These are phyloP conservation scores for Castanea crenata DNA, from an alignment of 306 rosid species.

Conservation along the genomic window DNA sequence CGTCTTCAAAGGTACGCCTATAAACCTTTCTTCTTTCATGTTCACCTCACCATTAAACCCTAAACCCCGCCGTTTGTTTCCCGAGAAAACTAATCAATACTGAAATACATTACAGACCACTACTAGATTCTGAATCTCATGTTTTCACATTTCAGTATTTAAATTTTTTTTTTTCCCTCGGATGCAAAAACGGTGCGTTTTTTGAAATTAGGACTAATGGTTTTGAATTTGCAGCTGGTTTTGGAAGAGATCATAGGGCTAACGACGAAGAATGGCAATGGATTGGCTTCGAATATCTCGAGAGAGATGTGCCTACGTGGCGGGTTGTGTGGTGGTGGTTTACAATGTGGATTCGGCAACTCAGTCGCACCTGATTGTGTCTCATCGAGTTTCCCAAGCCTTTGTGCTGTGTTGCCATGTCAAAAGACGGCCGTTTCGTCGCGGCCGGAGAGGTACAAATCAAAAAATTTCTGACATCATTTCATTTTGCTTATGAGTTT, in stretches of 20 bases:
- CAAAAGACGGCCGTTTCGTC: constrained; percentile 58
- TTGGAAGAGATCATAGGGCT: constrained; percentile 70
- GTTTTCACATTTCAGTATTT: too few relatives aligned
- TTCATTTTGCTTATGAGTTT: too few relatives aligned
- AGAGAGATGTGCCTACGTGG: constrained; percentile 56
- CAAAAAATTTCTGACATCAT: background rate
- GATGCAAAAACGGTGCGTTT: too few relatives aligned
- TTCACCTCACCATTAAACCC: constrained; percentile 11
- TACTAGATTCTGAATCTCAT: background rate
- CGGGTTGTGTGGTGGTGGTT: constrained; percentile 67
- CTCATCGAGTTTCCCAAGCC: constrained; percentile 56
- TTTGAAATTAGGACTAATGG: too few relatives aligned
- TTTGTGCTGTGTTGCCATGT: constrained; percentile 65
- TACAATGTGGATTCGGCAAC: constrained; percentile 47
- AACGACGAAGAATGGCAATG: constrained; percentile 56
- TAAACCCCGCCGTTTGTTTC: background rate
- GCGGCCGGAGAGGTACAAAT: constrained; percentile 75
- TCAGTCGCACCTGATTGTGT: constrained; percentile 62
- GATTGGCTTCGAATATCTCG: constrained; percentile 50
- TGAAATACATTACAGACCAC: background rate
- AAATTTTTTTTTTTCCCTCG: background rate
- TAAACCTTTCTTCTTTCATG: background rate
- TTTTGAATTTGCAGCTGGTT: constrained; percentile 41
- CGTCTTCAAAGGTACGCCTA: constrained; percentile 40
- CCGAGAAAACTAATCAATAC: background rate